A percentile compares a stretch with the other conserved stretches of the same genome.
Conservation (phyloP, 257 asterid genomes). For the Lantana camara region DNA sequence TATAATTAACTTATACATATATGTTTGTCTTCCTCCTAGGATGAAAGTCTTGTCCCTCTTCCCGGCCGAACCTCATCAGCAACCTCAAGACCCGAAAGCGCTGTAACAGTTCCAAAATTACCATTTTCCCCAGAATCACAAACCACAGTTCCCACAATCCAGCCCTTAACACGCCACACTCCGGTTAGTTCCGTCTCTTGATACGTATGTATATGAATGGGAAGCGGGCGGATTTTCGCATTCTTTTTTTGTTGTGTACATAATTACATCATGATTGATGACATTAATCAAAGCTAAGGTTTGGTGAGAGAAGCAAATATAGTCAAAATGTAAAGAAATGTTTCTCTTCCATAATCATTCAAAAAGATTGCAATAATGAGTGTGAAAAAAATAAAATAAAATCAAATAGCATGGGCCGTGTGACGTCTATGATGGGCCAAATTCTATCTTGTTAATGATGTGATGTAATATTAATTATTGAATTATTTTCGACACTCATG, state of each 20-base stretch:
- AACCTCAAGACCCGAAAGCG: constrained; percentile 34
- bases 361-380: not conserved
- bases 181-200: not conserved
- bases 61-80: constrained; percentile 38
- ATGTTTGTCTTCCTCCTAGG: constrained; percentile 34
- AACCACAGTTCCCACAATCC: not conserved
- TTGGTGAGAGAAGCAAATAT: constrained; percentile 7
- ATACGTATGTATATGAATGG: not conserved
- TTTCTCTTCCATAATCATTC: not conserved
- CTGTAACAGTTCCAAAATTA: constrained; percentile 28
- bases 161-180: not conserved
- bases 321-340: constrained; percentile 13
- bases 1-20: no score
- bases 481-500: no score
- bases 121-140: not conserved
- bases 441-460: no score
- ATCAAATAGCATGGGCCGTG: no score
- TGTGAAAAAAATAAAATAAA: no score
- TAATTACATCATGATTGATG: not conserved
- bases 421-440: no score
- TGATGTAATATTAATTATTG: no score
- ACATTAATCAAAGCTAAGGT: not conserved
- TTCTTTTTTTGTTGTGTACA: not conserved
- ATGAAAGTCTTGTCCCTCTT: constrained; percentile 61
- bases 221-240: no score